phyloP scores from a whole-genome alignment of 1,284 basidiomycete genomes.

The Irpex sp. region DNA sequence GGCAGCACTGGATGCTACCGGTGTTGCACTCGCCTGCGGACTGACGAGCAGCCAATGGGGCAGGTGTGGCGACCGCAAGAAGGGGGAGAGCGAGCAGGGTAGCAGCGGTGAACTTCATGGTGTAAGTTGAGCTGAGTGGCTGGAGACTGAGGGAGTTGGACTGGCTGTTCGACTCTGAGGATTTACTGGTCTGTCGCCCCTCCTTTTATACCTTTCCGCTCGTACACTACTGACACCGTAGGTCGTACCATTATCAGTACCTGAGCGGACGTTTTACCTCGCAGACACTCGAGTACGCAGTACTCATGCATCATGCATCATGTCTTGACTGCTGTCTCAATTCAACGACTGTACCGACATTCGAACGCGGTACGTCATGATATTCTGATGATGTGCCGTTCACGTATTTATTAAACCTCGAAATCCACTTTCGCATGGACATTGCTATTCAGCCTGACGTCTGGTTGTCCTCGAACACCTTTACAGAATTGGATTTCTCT shows the following conservation, averaged over 20 bases:
- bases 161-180: not conserved
- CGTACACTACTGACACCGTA: too few species aligned
- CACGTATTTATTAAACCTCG: not conserved
- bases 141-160: not conserved
- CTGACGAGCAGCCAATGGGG: not conserved
- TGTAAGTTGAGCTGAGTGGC: not conserved
- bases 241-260: too few species aligned
- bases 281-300: too few species aligned
- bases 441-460: not conserved
- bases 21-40: not conserved
- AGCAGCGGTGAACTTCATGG: not conserved
- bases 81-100: constrained; percentile 3
- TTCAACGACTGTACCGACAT: not conserved
- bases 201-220: not conserved
- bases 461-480: not conserved
- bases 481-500: not conserved
- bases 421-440: not conserved
- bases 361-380: not conserved
- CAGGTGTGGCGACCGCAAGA: constrained; percentile 3
- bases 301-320: not conserved
- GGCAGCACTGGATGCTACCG: constrained; percentile 1
- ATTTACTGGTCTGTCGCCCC: not conserved
- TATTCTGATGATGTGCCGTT: not conserved
- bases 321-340: not conserved
- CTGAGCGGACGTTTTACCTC: too few species aligned